These are phyloP conservation scores for Echeveria elegans DNA, from an alignment of 164 flowering plant species.

Conservation along the genomic window DNA sequence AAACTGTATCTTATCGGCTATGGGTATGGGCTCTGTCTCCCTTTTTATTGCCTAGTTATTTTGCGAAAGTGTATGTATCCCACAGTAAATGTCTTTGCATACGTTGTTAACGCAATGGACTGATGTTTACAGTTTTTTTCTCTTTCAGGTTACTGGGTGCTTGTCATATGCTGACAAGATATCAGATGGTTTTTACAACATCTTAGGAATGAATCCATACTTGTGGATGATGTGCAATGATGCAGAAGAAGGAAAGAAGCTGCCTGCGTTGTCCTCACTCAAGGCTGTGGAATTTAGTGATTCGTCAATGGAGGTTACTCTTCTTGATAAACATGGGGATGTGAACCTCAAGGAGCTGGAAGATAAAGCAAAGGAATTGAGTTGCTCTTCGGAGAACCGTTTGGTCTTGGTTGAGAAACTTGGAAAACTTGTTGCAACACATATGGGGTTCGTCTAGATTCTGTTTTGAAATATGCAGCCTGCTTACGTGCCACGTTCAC, in stretches of 20 bases:
- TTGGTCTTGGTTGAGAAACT: conserved; percentile 65
- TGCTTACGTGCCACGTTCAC: no score
- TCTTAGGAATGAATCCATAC: conserved; percentile 89
- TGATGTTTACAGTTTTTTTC: no score
- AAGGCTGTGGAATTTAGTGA: conserved; percentile 55
- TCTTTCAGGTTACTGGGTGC: conserved; percentile 82
- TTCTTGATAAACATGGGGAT: conserved; percentile 65
- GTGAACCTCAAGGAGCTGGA: conserved; percentile 67
- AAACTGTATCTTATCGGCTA: conserved; percentile 64
- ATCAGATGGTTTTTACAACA: conserved; percentile 88
- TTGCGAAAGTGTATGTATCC: no score
- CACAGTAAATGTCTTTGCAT: no score
- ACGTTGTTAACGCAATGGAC: no score
- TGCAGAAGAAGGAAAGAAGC: conserved; percentile 53
- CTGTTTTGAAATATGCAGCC: not conserved
- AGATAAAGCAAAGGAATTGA: conserved; percentile 64
- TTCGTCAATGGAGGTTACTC: conserved; percentile 75
- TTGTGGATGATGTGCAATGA: conserved; percentile 92
- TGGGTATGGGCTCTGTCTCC: conserved; percentile 46
- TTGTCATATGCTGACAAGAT: conserved; percentile 83
- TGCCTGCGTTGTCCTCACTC: conserved; percentile 64
- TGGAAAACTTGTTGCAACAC: conserved; percentile 71
- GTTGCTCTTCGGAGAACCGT: conserved; percentile 44
- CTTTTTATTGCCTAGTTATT: no score
- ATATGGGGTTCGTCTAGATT: conserved; percentile 63